Conservation (phyloP, 2,329 filamentous ascomycete species). For the Colletotrichum liriopes region DNA sequence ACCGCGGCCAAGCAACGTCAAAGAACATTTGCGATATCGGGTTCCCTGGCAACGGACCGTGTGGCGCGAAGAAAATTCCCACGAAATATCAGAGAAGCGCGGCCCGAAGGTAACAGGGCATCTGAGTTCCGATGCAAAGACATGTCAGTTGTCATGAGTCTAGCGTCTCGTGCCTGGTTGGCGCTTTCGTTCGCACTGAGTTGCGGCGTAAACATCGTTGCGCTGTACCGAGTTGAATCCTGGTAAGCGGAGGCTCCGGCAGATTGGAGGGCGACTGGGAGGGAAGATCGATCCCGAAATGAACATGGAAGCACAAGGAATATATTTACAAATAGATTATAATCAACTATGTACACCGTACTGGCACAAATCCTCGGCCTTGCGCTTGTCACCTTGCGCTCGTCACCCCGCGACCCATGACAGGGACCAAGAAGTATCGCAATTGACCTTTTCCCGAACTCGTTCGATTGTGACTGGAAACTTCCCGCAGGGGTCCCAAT, state of each 20-base stretch:
- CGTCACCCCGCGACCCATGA: background rate
- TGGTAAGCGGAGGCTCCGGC: background rate
- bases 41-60: no score
- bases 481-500: background rate
- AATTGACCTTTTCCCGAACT: background rate
- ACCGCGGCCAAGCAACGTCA: no score
- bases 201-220: background rate
- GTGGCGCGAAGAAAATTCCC: no score
- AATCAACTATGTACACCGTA: no score
- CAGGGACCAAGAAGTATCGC: rapidly evolving
- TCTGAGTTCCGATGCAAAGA: no score
- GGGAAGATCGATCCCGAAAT: background rate
- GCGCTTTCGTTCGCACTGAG: background rate
- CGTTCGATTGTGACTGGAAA: background rate
- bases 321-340: no score
- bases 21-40: no score
- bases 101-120: no score
- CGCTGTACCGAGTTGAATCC: background rate
- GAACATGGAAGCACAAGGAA: background rate
- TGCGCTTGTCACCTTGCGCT: background rate
- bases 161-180: no score
- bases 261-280: background rate
- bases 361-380: no score
- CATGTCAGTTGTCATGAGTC: no score
- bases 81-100: no score